Evolutionary conservation across 345 rosid species (phyloP), one percentile per base, ranked within the genome.

Genomic region (Gossypium thurberi): DNA sequence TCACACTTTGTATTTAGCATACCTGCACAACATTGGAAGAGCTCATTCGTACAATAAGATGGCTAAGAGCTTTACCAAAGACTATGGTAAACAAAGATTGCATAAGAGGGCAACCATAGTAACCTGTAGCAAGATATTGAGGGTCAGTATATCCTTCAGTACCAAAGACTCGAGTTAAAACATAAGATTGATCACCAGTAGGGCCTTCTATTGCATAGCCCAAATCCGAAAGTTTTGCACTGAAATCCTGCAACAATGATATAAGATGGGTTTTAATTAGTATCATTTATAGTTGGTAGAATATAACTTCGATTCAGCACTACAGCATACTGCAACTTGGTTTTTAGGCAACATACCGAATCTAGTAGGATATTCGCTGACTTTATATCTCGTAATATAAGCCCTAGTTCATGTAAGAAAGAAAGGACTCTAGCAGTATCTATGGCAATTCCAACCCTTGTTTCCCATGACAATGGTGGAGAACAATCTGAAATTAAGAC

Each of bases 351-450:
- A 71, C 85, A 28, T 86, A 91, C 97, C 76, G 83, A 78, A 81
- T 94, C 97, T 13, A 91, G 81, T 17, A 94, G 88, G 70, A 94
- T 84, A 80, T 94, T 94, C 40, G 93, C 81, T 71, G 96, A 78
- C 85, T 94, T 91, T 50, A 94, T 88, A 85, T 94, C 97, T 58
- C 97, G 90, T 72, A 83, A 91, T 52, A 94, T 90, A 82, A 94
- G 87, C 40, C 82, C 85, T 20, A 82, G 82, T n/a, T 90, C 89
- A 10, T 94, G 97, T 71, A 91, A 78, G 72, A 90, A 94, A 58
- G 90, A 79, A 20, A 94, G 89, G 28, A 94, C 96, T 52, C 80
- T 82, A 40, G 98, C 98, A 73, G 97, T 88, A 72, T 81, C 94
- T 50, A 70, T 83, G 5, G 90, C 92, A 23, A 94, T 85, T 81